phyloP scores from a whole-genome alignment of 2,329 filamentous ascomycete genomes.

The Sclerotinia minor region DNA sequence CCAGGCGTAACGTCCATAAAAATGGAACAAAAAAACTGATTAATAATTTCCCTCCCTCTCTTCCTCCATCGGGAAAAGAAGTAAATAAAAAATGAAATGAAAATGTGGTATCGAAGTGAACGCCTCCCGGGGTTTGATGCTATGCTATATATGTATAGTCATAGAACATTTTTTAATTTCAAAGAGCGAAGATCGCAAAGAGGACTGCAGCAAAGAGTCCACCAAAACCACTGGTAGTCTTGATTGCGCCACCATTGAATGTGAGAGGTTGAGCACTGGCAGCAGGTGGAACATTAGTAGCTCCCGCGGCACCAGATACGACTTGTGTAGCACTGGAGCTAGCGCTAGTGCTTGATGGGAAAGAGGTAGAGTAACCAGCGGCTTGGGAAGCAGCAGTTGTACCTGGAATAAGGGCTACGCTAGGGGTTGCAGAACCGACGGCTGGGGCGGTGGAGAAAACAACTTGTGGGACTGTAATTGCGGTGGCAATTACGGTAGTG shows the following conservation, averaged over 20 bases:
- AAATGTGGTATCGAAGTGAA: slow-evolving; percentile 33
- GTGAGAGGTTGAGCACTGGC: slow-evolving; percentile 41
- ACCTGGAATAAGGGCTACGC: slow-evolving; percentile 45
- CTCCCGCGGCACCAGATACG: slow-evolving; percentile 21
- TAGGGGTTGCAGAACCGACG: slow-evolving; percentile 23
- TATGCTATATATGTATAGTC: too few species aligned
- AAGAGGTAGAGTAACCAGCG: slow-evolving; percentile 32
- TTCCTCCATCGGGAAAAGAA: neutral
- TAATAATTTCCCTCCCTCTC: neutral
- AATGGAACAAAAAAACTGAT: slow-evolving; percentile 29
- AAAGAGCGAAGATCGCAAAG: slow-evolving; percentile 36
- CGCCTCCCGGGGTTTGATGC: slow-evolving; percentile 21
- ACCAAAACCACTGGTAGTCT: slow-evolving; percentile 35
- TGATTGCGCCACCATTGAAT: slow-evolving; percentile 41
- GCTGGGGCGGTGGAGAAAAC: slow-evolving; percentile 44
- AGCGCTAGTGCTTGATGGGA: slow-evolving; percentile 24
- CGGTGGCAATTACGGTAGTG: slow-evolving; percentile 49
- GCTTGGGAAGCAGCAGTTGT: slow-evolving; percentile 30
- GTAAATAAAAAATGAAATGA: slow-evolving; percentile 15
- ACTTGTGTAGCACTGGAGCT: neutral
- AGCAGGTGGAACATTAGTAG: slow-evolving; percentile 34
- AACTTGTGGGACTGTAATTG: slow-evolving; percentile 54
- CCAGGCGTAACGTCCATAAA: slow-evolving; percentile 35
- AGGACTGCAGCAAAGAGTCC: slow-evolving; percentile 35
- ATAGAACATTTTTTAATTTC: slow-evolving; percentile 9